Percentiles rank a stretch among this genome's conserved stretches.
Evolutionary conservation across 345 rosid genomes (phyloP).

Genomic region (Noccaea caerulescens): DNA sequence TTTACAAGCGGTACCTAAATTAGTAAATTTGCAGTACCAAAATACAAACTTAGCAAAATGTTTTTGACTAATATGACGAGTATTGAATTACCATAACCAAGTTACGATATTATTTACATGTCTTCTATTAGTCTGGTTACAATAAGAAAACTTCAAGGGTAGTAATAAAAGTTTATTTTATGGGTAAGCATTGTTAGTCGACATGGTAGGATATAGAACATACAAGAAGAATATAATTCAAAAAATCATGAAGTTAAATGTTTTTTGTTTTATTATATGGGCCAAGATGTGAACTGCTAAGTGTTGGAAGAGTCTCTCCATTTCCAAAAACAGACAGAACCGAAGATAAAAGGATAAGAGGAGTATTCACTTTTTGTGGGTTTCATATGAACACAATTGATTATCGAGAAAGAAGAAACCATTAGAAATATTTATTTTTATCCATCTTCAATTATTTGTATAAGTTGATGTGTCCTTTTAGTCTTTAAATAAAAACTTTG

Average conservation of each 20-base stretch:
- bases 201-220: constrained; percentile 19
- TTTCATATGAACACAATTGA: constrained; percentile 34
- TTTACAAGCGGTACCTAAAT: too few relatives aligned
- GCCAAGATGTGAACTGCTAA: constrained; percentile 31
- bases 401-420: constrained; percentile 17
- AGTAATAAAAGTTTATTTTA: too few relatives aligned
- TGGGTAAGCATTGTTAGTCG: neutral
- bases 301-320: constrained; percentile 20
- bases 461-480: constrained; percentile 21
- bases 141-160: too few relatives aligned
- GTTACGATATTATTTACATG: too few relatives aligned
- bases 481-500: neutral
- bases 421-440: constrained; percentile 17
- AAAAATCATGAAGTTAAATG: constrained; percentile 3
- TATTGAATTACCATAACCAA: too few relatives aligned
- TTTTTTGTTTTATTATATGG: constrained; percentile 32
- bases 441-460: constrained; percentile 36
- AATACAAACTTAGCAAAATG: too few relatives aligned
- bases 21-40: too few relatives aligned
- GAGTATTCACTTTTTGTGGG: constrained; percentile 5
- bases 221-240: constrained; percentile 9
- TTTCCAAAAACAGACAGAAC: constrained; percentile 33
- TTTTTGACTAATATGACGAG: too few relatives aligned
- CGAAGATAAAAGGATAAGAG: constrained; percentile 32
- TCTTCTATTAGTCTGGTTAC: too few relatives aligned